Percentiles rank a stretch among this genome's conserved stretches.
Evolutionary conservation across 2,329 filamentous ascomycete species (phyloP).

Genomic region (Talaromyces piceae): DNA sequence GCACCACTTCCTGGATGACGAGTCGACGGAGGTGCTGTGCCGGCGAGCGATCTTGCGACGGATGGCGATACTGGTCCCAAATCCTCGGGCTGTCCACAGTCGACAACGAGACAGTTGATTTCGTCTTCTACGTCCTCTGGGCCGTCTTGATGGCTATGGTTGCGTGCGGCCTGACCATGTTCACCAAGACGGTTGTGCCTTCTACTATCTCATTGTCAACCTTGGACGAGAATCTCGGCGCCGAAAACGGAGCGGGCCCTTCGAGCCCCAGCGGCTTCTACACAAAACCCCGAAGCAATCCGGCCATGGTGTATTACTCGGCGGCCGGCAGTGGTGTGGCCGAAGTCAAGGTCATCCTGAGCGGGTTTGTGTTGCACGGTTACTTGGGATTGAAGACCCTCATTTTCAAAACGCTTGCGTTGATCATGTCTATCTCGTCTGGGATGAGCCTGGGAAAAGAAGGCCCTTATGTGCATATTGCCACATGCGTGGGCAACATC

Average conservation of each 20-base stretch:
- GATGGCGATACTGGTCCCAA: slow-evolving; percentile 61
- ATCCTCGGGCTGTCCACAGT: slow-evolving; percentile 47
- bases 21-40: slow-evolving; percentile 62
- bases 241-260: slow-evolving; percentile 45
- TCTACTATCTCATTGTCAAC: slow-evolving; percentile 81
- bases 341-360: slow-evolving; percentile 96
- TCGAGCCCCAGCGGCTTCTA: slow-evolving; percentile 34
- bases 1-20: slow-evolving; percentile 61
- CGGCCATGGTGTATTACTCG: slow-evolving; percentile 89
- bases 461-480: slow-evolving; percentile 94
- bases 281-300: slow-evolving; percentile 28
- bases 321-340: slow-evolving; percentile 94
- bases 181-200: slow-evolving; percentile 89
- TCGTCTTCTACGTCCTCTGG: slow-evolving; percentile 63
- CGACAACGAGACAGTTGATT: slow-evolving; percentile 62
- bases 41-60: slow-evolving; percentile 46
- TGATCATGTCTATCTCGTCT: slow-evolving; percentile 84
- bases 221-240: slow-evolving; percentile 84
- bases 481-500: slow-evolving; percentile 91
- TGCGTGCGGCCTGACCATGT: slow-evolving; percentile 73
- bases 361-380: slow-evolving; percentile 91
- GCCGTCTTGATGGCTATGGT: slow-evolving; percentile 63
- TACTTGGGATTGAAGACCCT: slow-evolving; percentile 87
- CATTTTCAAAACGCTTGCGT: slow-evolving; percentile 70
- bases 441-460: slow-evolving; percentile 93